Evolutionary conservation across 805 yeast genomes (phyloP), one percentile per base, ranked within the genome.

Genomic region (Komagataella pseudopastoris): DNA sequence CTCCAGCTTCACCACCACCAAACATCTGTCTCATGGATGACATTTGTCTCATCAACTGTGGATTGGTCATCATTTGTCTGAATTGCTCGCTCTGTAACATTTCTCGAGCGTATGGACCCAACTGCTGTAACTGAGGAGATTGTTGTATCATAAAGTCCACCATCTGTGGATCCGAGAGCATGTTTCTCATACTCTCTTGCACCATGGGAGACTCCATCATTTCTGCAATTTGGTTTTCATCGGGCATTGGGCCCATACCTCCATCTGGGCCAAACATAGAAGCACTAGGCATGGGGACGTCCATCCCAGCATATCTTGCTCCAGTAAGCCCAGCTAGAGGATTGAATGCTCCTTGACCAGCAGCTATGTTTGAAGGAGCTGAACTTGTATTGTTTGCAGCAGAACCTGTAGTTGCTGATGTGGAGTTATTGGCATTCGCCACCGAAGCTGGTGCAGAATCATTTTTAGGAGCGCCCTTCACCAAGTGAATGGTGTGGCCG

Each of bases 231-330:
- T 86, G 89, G 50, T 84, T 90, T 49, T 87, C 85, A 58, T 80
- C 81, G 10, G 95, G 90, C 59, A 83, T 69, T 48, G 77, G 78
- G 46, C 82, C 82, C 87, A 85, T 78, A 16, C 97, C 98, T 45
- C 95, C 96, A 65, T 90, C 97, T 23, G 96, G 90, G 1, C 96
- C 96, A 70, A 91, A 89, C 85, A 88, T 77, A 48, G 83, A 78
- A 1, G 88, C 88, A 3, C 86, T 76, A 4, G 99, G 98, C 66
- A 93, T 72, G 59, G 88, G 90, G 6, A 89, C 77, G 49, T 71
- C 69, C 59, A 80, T 82, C 1, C 99, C 99, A 2, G 98, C 97
- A 62, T 89, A 93, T 51, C 97, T 79, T 1, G 98, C 98, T 49
- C 96, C 91, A 0, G 98, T 91, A 56, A 91, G 72, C 56, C 85